Evolutionary conservation across 805 yeast species (phyloP), one percentile per base, ranked within the genome.

Genomic region (Suhomyces canberraensis): DNA sequence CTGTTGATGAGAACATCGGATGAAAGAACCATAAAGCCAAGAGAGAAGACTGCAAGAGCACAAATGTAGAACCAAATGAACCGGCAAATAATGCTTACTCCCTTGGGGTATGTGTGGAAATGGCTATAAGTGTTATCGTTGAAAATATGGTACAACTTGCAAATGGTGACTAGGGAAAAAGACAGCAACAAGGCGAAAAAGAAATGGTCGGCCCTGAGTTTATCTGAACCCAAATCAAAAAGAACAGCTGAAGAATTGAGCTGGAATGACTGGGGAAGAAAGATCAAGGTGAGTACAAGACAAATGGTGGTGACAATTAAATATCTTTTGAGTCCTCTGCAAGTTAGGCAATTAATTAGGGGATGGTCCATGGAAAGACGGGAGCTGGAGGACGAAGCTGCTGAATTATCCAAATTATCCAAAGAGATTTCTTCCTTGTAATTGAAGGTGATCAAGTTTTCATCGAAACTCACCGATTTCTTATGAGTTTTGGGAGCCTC

Each of bases 161-260:
- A 8, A 4, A 37, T 35, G 13, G 47, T 47, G 19, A 40, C 19
- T 9, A 38, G 16, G 31, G 50, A 58, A 11, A 50, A 25, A 1
- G 41, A 13, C 16, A 45, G 19, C 8, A 51, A 18, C 9, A 32
- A 17, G 9, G 61, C 37, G 29, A 49, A 36, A 29, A 44, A 44
- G 16, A 60, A 18, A 33, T 61, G 62, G 36, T 61, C 66, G 11
- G 48, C 52, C 9, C 46, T 51, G n/a, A 63, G 13, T 11, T 20
- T 11, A 13, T 31, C 25, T 3, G 31, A 19, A 14, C 31, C 39
- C 14, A 31, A 22, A 13, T 33, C 30, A 26, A 44, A 36, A 6
- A 54, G 16, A 3, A 44, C 42, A 16, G 53, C 39, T 11, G 61
- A 42, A 8, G 63, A 51, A 21, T 51, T 56, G 29, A 52, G 42